Conservation (phyloP, 2,329 filamentous ascomycete genomes). For the Tolypocladium cylindrosporum region DNA sequence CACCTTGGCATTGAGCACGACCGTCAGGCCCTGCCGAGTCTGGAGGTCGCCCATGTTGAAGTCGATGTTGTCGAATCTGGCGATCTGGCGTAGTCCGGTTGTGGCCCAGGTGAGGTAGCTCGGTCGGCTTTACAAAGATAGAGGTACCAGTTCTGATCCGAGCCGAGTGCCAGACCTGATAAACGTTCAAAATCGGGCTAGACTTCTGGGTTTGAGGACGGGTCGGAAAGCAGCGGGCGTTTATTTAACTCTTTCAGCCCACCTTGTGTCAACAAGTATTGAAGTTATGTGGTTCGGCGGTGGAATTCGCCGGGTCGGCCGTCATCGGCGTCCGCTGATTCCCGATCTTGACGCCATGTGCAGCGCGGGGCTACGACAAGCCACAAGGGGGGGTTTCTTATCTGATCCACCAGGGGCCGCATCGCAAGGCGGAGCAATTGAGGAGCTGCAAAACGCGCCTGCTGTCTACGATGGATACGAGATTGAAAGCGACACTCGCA, state of each 20-base stretch:
- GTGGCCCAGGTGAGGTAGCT: background rate
- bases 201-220: background rate
- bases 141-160: background rate
- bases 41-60: conserved; percentile 5
- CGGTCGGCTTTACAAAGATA: background rate
- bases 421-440: background rate
- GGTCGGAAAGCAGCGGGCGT: background rate
- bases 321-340: background rate
- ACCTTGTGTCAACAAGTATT: background rate
- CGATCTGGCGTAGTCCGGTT: background rate
- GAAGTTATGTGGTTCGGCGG: background rate
- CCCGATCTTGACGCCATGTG: background rate
- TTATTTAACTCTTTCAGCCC: background rate
- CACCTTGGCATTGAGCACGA: conserved; percentile 12
- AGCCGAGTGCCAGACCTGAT: background rate
- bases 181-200: background rate
- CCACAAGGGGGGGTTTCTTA: background rate
- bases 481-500: background rate
- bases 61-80: background rate
- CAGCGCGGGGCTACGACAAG: background rate
- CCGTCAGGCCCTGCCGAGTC: background rate
- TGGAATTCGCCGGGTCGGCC: background rate
- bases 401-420: background rate
- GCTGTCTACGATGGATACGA: background rate
- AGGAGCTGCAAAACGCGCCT: background rate